Evolutionary conservation across 768 basidiomycete genomes (phyloP), one percentile per base, ranked within the genome.

Genomic region (Rhodosporidiobolus sp.): DNA sequence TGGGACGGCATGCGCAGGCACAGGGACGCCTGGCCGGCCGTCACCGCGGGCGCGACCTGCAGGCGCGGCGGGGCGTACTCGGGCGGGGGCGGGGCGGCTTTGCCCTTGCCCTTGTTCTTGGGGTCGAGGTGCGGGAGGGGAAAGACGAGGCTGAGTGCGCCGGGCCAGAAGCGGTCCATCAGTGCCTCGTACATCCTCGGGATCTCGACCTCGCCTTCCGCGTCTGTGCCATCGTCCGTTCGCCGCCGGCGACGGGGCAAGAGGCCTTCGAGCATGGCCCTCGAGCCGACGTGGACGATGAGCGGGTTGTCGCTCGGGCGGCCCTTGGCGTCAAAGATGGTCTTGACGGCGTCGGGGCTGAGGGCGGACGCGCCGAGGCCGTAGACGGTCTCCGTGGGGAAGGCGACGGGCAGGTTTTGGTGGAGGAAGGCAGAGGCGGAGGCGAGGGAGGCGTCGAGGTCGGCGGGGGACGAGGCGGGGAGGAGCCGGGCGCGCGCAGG

Each of bases 301-400:
- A 99, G 85, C 3, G 96, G 96, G 81, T 99, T 99, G 81, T 99
- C 96, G 8, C 90, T 83, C 12, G 96, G 96, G 64, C 96, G 86
- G 50, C 93, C 91, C 79, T 99, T 99, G 62, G 89, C 89, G 26
- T 85, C 81, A 81, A 93, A 99, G 77, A 99, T 94, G 77, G 85
- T 85, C 4, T 85, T 79, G 10, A 87, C 86, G 4, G 94, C 92
- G 24, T 81, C 74, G 14, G 63, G 43, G 9, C 85, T 74, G 56
- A 92, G 82, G 0, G 95, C 93, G 30, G 88, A 82, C 0, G 93
- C 96, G 38, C 91, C 96, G n/a, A 99, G 87, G 1, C 96, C 96
- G 81, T 98, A 99, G 19, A 99, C 96, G 0, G 96, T 98, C 82
- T 99, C 96, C 43, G 96, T 97, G 0, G 96, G 95, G 79, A 99